Base-by-base conservation (phyloP, 2,329 filamentous ascomycete genomes). In the Calycina marina region DNA sequence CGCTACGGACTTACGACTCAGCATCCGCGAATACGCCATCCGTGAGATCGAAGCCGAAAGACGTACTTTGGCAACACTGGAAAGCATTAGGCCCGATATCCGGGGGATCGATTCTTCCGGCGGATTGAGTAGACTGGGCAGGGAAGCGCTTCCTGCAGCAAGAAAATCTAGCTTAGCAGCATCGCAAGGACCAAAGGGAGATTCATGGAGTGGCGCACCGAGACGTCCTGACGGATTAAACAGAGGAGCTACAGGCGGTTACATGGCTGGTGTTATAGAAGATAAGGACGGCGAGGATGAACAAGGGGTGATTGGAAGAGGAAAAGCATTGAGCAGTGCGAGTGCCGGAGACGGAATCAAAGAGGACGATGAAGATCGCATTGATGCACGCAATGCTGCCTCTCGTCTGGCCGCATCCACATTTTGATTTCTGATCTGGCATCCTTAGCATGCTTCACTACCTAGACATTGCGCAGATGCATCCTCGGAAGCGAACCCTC, bases 1-100 rank as follows among this genome's bases (percentile, higher is more conserved):
- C 3, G 67, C 84, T 1, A 67, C 72, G n/a, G 90, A 96, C 51
- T 63, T 96, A 50, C 69, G 88, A 40, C 59, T 74, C 35, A 83
- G 79, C 48, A 76, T 98, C 42, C 74, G 90, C 36, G 90, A 98
- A 56, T 94, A 90, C 51, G 88, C 92, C 4, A 65, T 93, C 36
- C 82, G 90, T 35, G 78, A 98, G 54, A 98, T 98, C 46, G 90
- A 98, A 56, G 80, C 86, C 15, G 90, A 98, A 60, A 74, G 90
- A 38, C 78, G 90, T 41, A 90, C 85, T 3, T 68, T 98, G 24
- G 83, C 88, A 6, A 82, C 90, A 1, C 66, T 98, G n/a, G 90
- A 98, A 60, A 85, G 75, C 36, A 85, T 96, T 14, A 75, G 90
- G 32, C 82, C 86, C 2, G 90, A 98, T 51, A 84, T 98, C 42